Base-by-base conservation (phyloP, 2,329 filamentous ascomycete genomes). In the Diaporthe aspalathi region DNA sequence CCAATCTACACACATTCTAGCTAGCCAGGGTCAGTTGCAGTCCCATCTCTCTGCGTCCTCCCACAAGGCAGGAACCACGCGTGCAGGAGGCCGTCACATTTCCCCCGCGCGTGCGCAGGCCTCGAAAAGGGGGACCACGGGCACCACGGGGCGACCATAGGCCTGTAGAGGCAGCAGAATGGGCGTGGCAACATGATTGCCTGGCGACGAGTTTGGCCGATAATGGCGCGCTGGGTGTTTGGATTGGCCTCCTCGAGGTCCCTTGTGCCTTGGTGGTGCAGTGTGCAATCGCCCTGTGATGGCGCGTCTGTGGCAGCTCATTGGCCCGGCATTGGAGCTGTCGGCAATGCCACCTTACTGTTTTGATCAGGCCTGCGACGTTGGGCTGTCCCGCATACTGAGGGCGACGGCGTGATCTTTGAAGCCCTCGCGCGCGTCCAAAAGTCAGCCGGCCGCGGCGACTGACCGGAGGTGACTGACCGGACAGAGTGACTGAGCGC, bases 201-300 rank as follows among this genome's bases (percentile, higher is more conserved):
- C 57, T 63, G 57, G 57, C 57, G 60, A 65, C n/a, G n/a, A 27
- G 32, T 6, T 11, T 16, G 60, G 45, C 27, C 27, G 8, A 12
- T 29, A 3, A 45, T 17, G 60, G 27, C 27, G 43, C 35, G 53
- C 24, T 62, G 50, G 27, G 63, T 45, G 63, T 47, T 49, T 20
- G 65, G 62, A 68, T 67, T 54, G 50, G 43, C 38, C n/a, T 40
- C 16, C 40, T 20, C 53, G 40, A 32, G 24, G 57, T 62, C 16
- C 29, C 32, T 32, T n/a, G n/a, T n/a, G n/a, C n/a, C n/a, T n/a
- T n/a, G n/a, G n/a, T n/a, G 32, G 32, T 49, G 43, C 60, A 63
- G 43, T 49, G 60, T 63, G 60, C 60, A 24, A 50, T 45, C 20
- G 7, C 56, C 54, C 54, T 68, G 65, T 63, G 70, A 71, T 63